These are phyloP conservation scores for Monosporascus sp. DNA, from an alignment of 2,329 filamentous ascomycete species.

Conservation along the genomic window DNA sequence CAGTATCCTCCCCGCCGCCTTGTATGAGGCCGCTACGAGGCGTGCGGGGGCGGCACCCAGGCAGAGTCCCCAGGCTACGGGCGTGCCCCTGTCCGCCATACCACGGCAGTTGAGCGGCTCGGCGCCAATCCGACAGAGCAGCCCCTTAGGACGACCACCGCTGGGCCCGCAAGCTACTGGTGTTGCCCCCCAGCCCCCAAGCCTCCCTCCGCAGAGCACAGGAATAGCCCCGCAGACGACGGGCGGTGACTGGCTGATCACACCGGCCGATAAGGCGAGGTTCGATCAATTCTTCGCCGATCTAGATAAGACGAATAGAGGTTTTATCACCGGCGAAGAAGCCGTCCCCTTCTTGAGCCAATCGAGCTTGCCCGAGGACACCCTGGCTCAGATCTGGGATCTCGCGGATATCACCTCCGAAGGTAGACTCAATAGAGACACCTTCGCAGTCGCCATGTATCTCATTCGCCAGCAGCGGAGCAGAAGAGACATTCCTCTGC, in stretches of 20 bases:
- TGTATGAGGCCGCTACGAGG: conserved; percentile 86
- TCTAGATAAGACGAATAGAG: conserved; percentile 74
- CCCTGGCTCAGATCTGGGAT: conserved; percentile 93
- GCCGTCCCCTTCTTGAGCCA: conserved; percentile 92
- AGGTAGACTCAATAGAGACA: conserved; percentile 77
- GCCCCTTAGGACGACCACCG: conserved; percentile 49
- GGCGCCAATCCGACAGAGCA: conserved; percentile 57
- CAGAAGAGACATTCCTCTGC: conserved; percentile 62
- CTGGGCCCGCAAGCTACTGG: conserved; percentile 38
- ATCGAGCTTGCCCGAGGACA: conserved; percentile 82
- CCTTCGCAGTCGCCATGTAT: conserved; percentile 97
- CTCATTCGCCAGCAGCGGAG: conserved; percentile 85
- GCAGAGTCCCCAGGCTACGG: conserved; percentile 45
- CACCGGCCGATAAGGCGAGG: conserved; percentile 73
- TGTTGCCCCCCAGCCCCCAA: conserved; percentile 17
- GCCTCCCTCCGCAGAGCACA: background rate
- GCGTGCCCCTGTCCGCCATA: conserved; percentile 61
- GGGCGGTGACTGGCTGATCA: conserved; percentile 75
- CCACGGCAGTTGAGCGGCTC: conserved; percentile 78
- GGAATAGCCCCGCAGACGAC: conserved; percentile 31
- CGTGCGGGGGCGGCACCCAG: conserved; percentile 46
- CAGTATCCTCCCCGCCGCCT: conserved; percentile 70
- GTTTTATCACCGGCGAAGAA: conserved; percentile 88
- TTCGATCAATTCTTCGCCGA: conserved; percentile 84
- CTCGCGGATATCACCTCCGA: conserved; percentile 90